Evolutionary conservation across 805 yeast species (phyloP).

Genomic region (Yamadazyma nakazawae): DNA sequence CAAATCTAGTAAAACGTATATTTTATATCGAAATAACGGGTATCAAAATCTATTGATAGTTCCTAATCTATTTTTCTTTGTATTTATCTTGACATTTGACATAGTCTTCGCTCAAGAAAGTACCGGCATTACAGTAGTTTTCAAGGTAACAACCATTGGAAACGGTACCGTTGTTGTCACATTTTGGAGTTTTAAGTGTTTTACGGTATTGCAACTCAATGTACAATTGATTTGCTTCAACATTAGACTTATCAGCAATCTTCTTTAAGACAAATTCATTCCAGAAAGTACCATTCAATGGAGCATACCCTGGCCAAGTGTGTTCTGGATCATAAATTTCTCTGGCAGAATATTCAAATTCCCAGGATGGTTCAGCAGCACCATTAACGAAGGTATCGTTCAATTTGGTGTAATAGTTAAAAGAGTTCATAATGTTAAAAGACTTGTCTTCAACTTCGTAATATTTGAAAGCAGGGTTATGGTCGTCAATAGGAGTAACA

Average conservation of each 20-base stretch:
- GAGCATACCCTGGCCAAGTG: conserved; percentile 56
- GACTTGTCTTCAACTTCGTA: conserved; percentile 62
- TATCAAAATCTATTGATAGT: no score
- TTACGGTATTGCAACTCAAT: conserved; percentile 48
- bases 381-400: conserved; percentile 53
- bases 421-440: conserved; percentile 57
- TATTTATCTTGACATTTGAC: conserved; percentile 7
- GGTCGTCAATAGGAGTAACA: conserved; percentile 56
- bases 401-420: conserved; percentile 56
- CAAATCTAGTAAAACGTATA: no score
- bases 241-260: conserved; percentile 22
- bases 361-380: conserved; percentile 60
- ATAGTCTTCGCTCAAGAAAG: conserved; percentile 10
- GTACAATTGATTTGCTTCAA: conserved; percentile 48
- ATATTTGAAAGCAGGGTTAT: conserved; percentile 72
- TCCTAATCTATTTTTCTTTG: no score
- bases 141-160: conserved; percentile 19
- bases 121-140: conserved; percentile 20
- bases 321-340: conserved; percentile 48
- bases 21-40: neutral
- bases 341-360: conserved; percentile 62
- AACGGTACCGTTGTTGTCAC: conserved; percentile 29
- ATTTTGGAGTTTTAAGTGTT: conserved; percentile 53
- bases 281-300: conserved; percentile 71
- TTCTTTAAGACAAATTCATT: conserved; percentile 26